Base-by-base conservation (phyloP, 2,329 filamentous ascomycete genomes). In the Botrytis pseudocinerea region DNA sequence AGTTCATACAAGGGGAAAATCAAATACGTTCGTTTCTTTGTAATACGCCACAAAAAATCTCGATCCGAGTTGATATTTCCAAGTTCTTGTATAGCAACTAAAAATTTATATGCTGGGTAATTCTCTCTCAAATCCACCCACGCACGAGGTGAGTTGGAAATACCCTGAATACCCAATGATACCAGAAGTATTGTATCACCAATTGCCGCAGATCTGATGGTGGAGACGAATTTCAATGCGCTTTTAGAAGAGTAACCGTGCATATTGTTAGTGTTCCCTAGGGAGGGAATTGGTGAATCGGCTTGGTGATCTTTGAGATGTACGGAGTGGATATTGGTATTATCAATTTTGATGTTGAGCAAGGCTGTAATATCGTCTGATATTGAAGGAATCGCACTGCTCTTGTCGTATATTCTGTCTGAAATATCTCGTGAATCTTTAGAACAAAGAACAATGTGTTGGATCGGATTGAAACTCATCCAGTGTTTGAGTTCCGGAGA, bases 331-430 rank as follows among this genome's bases (percentile, higher is more conserved):
- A 61, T 25, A 25, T 61, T 61, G 9, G 3, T 25, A 25, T 61
- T 0, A 25, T 61, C 4, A 38, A 40, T 6, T 8, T 38, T 61
- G 59, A 40, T 38, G 6, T 16, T 32, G 12, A 40, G 7, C 14
- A 40, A 40, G 5, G 6, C 20, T 10, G 14, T 16, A 3, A 61
- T 61, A 16, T 40, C 59, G 2, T 61, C 10, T n/a, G 59, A 61
- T 61, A 14, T 8, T n/a, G 9, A 38, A 6, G 16, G 1, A 16
- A 9, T 12, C 14, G 20, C 8, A 0, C 14, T 14, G 0, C 3
- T 38, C 20, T n/a, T n/a, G 10, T 35, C 35, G 2, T 61, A 25
- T 25, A 38, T 61, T 25, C 14, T 40, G 22, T 25, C 20, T 16
- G 20, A 12, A 16, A 1, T 14, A 61, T 61, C 32, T 25, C 35